phyloP scores from a whole-genome alignment of 768 basidiomycete species.

The Xanthoconium stramineum region DNA sequence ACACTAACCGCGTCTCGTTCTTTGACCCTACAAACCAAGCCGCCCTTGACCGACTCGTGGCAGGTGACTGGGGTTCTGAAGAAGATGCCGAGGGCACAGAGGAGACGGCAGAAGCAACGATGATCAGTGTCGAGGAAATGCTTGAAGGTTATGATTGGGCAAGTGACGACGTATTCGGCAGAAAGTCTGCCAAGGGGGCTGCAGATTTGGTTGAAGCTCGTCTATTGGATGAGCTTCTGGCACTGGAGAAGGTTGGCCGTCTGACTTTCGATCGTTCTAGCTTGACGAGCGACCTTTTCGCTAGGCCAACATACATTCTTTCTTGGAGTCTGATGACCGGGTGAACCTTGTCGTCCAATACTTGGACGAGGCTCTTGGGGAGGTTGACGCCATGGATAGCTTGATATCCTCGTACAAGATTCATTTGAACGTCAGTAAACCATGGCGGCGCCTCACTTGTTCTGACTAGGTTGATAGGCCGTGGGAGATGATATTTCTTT shows the following conservation, averaged over 20 bases:
- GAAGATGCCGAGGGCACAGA: conserved; percentile 60
- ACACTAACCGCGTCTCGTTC: conserved; percentile 76
- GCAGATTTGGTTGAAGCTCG: conserved; percentile 92
- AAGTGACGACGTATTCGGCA: conserved; percentile 68
- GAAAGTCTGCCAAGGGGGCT: conserved; percentile 63
- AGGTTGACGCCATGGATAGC: conserved; percentile 88
- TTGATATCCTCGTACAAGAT: conserved; percentile 93
- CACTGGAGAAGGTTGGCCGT: conserved; percentile 79
- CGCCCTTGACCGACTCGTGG: conserved; percentile 65
- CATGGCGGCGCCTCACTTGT: not conserved
- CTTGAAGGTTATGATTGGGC: conserved; percentile 98
- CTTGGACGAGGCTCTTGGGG: conserved; percentile 84
- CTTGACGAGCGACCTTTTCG: not conserved
- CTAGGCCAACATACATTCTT: conserved; percentile 93
- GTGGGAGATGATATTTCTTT: conserved; percentile 93
- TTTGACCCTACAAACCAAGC: conserved; percentile 80
- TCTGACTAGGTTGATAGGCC: conserved; percentile 50
- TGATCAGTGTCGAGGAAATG: conserved; percentile 97
- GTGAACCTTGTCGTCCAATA: conserved; percentile 80
- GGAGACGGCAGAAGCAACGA: conserved; percentile 74
- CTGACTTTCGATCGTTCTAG: not conserved
- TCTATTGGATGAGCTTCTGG: conserved; percentile 84
- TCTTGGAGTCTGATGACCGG: conserved; percentile 93
- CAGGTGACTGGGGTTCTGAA: conserved; percentile 40
- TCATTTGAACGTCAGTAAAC: conserved; percentile 77